Base-by-base conservation (phyloP, 2,329 filamentous ascomycete genomes). In the Fusarium ambrosium region DNA sequence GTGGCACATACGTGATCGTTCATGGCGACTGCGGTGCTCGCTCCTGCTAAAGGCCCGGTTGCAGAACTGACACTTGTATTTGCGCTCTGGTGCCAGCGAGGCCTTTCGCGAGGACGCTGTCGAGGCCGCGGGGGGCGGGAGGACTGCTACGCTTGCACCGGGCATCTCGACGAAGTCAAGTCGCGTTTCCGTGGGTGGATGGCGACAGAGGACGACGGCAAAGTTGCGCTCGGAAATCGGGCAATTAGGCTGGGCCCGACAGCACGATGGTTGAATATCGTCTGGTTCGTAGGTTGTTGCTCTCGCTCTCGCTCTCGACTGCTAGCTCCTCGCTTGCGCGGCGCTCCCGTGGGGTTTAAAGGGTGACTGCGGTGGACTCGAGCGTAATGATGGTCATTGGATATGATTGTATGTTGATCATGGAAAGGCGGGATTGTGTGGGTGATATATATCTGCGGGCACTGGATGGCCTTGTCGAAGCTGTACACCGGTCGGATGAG, bases 31-130 rank as follows among this genome's bases (percentile, higher is more conserved):
- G 80, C 97, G 92, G 85, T 99, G 97, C 86, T 99, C 97, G 84
- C 95, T 98, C 84, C 97, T 90, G 87, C 95, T 98, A 85, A 99
- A 99, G 75, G 97, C 97, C 85, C 97, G 91, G 86, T 95, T 95
- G 88, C 97, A 98, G 86, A 98, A 98, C 88, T 98, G 95, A 87
- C 97, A 99, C 85, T 98, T 98, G 91, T 99, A 99, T 86, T 98
- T 98, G 89, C 97, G 96, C 88, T 98, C 97, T 66, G 95, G 95
- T 79, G 91, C 92, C 79, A 92, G 86, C 72, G 93, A 88, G 77
- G 92, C 85, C 86, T 97, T 97, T 85, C 94, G 92, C 81, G 92
- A 89, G 79, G 90, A 90, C 82, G 93, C 89, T 81, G 92, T 90
- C 81, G 94, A 90, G 81, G 91, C 87, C 81, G 90, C 89, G 79